Evolutionary conservation across 1,284 basidiomycete genomes (phyloP).

Genomic region (Mycosarcoma mackinlayi): DNA sequence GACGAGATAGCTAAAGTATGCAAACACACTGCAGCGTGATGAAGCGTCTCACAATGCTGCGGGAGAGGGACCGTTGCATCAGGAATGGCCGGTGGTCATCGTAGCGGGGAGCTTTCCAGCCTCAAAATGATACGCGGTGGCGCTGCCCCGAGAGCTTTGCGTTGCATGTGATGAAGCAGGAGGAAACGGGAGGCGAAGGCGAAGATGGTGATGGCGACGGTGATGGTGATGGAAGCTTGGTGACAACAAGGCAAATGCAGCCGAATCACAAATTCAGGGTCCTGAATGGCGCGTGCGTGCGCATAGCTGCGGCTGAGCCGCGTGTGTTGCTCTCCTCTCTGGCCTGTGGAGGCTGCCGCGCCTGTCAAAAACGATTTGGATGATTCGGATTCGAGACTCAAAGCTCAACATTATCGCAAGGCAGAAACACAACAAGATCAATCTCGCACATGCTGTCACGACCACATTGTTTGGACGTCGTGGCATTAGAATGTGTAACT

Average conservation of each 20-base stretch:
- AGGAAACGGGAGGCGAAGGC: background rate
- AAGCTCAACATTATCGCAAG: too few species aligned
- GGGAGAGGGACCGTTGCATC: background rate
- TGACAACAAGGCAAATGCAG: conserved; percentile 1
- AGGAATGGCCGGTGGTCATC: conserved; percentile 1
- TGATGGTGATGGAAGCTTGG: conserved; percentile 1
- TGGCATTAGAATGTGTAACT: too few species aligned
- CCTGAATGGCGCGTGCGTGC: conserved; percentile 15
- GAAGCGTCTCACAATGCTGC: conserved; percentile 1
- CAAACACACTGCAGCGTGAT: too few species aligned
- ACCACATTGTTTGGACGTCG: too few species aligned
- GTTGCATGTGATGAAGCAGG: background rate
- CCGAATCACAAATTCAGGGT: conserved; percentile 24
- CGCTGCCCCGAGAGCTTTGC: too few species aligned
- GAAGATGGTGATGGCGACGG: conserved; percentile 1
- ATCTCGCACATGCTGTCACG: too few species aligned
- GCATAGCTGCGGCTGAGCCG: background rate
- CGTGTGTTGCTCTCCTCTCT: conserved; percentile 13
- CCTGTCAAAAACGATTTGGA: background rate
- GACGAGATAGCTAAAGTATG: background rate
- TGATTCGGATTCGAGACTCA: too few species aligned
- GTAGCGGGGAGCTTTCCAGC: background rate
- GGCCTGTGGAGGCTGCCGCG: conserved; percentile 12
- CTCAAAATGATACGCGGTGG: too few species aligned
- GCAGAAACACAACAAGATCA: background rate